Evolutionary conservation across 2,329 filamentous ascomycete species (phyloP).

Genomic region (Paecilomyces sp.): DNA sequence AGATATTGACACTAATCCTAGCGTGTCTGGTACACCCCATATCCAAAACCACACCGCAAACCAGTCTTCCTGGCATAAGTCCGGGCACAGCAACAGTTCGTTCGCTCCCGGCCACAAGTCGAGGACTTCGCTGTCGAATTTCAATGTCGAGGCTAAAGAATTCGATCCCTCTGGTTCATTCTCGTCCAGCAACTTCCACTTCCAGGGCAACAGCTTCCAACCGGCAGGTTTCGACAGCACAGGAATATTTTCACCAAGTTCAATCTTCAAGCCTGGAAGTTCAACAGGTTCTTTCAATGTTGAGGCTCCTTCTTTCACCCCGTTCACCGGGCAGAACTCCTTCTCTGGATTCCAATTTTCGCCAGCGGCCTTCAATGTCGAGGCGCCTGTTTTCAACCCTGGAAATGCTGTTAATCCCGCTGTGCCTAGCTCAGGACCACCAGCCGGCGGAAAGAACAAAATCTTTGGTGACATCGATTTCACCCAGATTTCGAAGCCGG

Average conservation of each 20-base stretch:
- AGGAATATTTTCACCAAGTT: conserved; percentile 18
- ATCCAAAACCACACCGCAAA: conserved; percentile 19
- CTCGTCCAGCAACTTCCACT: conserved; percentile 38
- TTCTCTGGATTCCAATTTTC: conserved; percentile 57
- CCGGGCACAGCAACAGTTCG: conserved; percentile 23
- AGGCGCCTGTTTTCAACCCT: conserved; percentile 71
- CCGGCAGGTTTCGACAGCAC: conserved; percentile 23
- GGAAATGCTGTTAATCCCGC: conserved; percentile 22
- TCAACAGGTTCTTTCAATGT: conserved; percentile 8
- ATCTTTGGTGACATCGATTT: conserved; percentile 65
- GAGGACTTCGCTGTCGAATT: conserved; percentile 64
- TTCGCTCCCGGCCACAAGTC: conserved; percentile 53
- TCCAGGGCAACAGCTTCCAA: conserved; percentile 37
- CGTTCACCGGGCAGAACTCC: conserved; percentile 5
- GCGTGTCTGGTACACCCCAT: conserved; percentile 59
- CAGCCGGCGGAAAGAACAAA: conserved; percentile 20
- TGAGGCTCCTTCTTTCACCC: conserved; percentile 49
- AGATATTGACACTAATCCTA: conserved; percentile 68
- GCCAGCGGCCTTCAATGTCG: conserved; percentile 63
- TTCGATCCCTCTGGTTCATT: conserved; percentile 60
- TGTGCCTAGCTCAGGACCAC: conserved; percentile 13
- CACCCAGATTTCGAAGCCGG: conserved; percentile 57
- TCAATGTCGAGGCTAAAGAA: conserved; percentile 84
- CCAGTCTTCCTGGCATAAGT: conserved; percentile 26
- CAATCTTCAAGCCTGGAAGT: conserved; percentile 24